Evolutionary conservation across 768 basidiomycete species (phyloP).

Genomic region (Cyclocybe aegerita): DNA sequence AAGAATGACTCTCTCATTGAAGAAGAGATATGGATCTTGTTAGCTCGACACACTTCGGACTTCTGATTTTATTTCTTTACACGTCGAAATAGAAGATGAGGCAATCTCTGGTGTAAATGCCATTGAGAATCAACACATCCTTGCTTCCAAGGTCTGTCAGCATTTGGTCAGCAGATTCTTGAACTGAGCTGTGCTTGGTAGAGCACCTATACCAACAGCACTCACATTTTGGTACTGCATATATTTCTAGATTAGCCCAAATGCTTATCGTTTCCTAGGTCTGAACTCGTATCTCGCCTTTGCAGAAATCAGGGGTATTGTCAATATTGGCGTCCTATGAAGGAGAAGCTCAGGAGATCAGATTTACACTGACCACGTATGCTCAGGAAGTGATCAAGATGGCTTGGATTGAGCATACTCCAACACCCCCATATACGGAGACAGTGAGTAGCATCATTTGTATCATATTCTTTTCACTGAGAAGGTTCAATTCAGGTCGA

Average conservation of each 20-base stretch:
- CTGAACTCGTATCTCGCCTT: constrained; percentile 32
- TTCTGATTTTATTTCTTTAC: constrained; percentile 70
- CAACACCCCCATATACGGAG: constrained; percentile 36
- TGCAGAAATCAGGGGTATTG: constrained; percentile 38
- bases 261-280: constrained; percentile 23
- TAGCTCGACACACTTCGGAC: constrained; percentile 73
- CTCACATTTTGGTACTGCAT: constrained; percentile 42
- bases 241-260: background rate
- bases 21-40: constrained; percentile 74
- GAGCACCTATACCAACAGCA: constrained; percentile 55
- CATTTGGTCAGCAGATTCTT: background rate
- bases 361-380: constrained; percentile 69
- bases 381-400: constrained; percentile 35
- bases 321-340: constrained; percentile 70
- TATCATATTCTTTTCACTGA: background rate
- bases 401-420: constrained; percentile 46
- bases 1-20: constrained; percentile 21
- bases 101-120: constrained; percentile 19
- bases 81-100: constrained; percentile 48
- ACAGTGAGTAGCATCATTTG: constrained; percentile 27
- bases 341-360: constrained; percentile 55
- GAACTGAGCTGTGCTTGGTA: constrained; percentile 13
- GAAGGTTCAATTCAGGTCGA: constrained; percentile 42
- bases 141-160: constrained; percentile 37
- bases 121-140: constrained; percentile 25